phyloP scores from a whole-genome alignment of 352 stramenopile genomes.

The Phytophthora boehmeriae region DNA sequence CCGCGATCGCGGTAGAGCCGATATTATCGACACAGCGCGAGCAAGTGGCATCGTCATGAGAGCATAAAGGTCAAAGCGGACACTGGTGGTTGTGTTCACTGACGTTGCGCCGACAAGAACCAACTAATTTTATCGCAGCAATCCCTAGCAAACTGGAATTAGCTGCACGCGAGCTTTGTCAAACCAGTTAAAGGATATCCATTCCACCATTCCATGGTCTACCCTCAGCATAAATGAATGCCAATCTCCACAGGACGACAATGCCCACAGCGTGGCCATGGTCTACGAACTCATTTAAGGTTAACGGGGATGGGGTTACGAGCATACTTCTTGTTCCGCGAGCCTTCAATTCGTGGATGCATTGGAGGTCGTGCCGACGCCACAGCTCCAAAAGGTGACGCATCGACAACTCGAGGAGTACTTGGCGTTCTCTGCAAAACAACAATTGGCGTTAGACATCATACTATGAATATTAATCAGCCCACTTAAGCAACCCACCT shows the following conservation, averaged over 20 bases:
- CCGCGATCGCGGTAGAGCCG: slow-evolving; percentile 28
- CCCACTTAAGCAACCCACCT: slow-evolving; percentile 31
- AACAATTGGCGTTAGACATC: not conserved
- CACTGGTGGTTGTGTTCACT: not conserved
- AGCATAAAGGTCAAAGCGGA: too few species aligned
- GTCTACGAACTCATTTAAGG: slow-evolving; percentile 28
- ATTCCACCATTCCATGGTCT: too few species aligned
- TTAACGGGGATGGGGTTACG: slow-evolving; percentile 72
- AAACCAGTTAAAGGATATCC: too few species aligned
- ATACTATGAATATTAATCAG: too few species aligned
- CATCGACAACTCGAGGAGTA: slow-evolving; percentile 30
- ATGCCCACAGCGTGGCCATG: not conserved
- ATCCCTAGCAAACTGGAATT: not conserved
- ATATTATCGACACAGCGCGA: slow-evolving; percentile 17
- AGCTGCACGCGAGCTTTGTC: not conserved
- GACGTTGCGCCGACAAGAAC: not conserved
- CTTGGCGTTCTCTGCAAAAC: slow-evolving; percentile 36
- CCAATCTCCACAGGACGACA: not conserved
- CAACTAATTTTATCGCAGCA: not conserved
- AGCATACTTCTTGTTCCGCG: slow-evolving; percentile 80
- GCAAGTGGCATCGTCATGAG: slow-evolving; percentile 18
- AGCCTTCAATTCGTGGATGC: slow-evolving; percentile 55
- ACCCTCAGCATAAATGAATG: too few species aligned
- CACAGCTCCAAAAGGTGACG: slow-evolving; percentile 20
- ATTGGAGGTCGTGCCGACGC: slow-evolving; percentile 41